phyloP scores from a whole-genome alignment of 129 eudicot species.

The Oenanthe sinensis region DNA sequence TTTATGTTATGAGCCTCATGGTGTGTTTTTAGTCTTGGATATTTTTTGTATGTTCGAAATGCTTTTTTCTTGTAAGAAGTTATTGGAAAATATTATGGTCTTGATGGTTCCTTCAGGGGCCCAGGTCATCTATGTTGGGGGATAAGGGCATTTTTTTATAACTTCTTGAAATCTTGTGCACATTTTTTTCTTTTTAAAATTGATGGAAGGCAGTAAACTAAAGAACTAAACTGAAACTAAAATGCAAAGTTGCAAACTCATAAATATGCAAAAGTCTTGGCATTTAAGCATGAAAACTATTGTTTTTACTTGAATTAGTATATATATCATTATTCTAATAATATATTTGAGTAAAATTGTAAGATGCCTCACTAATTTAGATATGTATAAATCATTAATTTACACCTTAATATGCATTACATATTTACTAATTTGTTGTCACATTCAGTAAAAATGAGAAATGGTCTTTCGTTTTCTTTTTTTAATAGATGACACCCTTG shows the following conservation, averaged over 20 bases:
- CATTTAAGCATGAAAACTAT: neutral
- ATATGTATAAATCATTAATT: neutral
- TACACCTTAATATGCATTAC: neutral
- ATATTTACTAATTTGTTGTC: too few species aligned
- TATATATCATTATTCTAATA: too few species aligned
- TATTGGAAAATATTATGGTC: neutral
- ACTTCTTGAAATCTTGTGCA: neutral
- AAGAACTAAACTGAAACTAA: neutral
- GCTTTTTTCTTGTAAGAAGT: neutral
- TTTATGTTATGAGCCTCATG: neutral
- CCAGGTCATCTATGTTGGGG: neutral
- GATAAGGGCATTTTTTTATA: neutral
- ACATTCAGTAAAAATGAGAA: neutral
- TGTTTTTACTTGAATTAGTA: neutral
- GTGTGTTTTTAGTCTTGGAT: neutral
- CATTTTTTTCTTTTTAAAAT: neutral
- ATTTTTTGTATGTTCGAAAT: neutral
- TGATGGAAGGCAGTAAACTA: neutral
- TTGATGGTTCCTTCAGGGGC: neutral
- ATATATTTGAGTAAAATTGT: neutral
- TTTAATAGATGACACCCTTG: neutral
- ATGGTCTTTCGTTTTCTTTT: neutral
- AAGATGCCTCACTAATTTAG: neutral
- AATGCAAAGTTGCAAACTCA: neutral
- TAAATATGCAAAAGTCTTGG: neutral